Conservation (phyloP, 257 asterid genomes). For the Mentha longifolia region DNA sequence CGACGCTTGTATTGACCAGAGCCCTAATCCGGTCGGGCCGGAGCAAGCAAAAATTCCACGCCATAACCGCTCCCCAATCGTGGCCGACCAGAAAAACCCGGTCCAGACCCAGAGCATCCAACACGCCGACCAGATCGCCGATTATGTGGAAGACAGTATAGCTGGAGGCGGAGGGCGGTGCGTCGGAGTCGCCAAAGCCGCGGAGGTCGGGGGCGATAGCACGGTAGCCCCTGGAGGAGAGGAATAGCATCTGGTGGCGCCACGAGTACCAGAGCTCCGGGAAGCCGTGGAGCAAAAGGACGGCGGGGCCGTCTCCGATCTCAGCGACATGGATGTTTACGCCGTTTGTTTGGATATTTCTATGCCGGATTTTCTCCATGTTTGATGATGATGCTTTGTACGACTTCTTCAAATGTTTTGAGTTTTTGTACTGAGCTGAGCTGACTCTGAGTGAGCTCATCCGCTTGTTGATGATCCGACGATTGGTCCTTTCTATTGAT, state of each 20-base stretch:
- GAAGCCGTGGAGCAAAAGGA: constrained; percentile 86
- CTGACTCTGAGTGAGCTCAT: no score
- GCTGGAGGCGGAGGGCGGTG: constrained; percentile 66
- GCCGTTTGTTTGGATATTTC: constrained; percentile 57
- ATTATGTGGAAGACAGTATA: constrained; percentile 75
- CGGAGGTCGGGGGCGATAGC: constrained; percentile 95
- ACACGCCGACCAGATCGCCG: constrained; percentile 74
- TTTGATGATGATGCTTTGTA: not conserved
- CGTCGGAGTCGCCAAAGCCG: constrained; percentile 91
- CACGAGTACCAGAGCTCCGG: constrained; percentile 99
- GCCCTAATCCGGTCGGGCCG: constrained; percentile 84
- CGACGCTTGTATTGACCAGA: constrained; percentile 75
- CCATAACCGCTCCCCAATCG: constrained; percentile 92
- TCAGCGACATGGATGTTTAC: constrained; percentile 90
- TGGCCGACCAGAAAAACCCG: constrained; percentile 86
- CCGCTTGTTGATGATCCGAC: no score
- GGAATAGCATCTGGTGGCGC: constrained; percentile 91
- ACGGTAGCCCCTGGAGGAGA: constrained; percentile 78
- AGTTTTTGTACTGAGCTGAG: no score
- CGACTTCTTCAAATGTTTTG: no score
- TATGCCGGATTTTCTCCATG: constrained; percentile 81
- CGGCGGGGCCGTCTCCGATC: constrained; percentile 80
- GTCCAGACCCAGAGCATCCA: constrained; percentile 60
- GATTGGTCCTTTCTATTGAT: no score
- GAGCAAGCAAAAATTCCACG: constrained; percentile 75